Conservation (phyloP, 1,284 basidiomycete genomes). For the Tilletia indica region DNA sequence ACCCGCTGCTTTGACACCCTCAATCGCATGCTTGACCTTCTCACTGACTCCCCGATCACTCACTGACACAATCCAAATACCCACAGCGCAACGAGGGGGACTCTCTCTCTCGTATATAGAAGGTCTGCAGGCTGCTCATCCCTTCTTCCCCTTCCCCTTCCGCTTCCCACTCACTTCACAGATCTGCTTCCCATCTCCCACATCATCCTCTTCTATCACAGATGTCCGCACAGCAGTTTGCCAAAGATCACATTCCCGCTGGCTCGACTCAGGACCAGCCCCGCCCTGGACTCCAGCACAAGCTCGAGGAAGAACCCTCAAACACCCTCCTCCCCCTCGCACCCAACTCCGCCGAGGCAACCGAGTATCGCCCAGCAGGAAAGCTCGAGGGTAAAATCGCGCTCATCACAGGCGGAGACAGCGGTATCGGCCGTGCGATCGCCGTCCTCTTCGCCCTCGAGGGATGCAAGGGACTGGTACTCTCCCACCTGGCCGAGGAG, state of each 20-base stretch:
- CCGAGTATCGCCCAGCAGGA: constrained; percentile 61
- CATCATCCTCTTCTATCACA: not conserved
- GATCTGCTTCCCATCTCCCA: too few species aligned
- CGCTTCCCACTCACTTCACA: not conserved
- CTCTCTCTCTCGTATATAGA: too few species aligned
- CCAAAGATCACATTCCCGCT: not conserved
- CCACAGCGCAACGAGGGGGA: too few species aligned
- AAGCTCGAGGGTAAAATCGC: constrained; percentile 66
- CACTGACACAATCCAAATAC: too few species aligned
- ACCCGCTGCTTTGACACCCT: too few species aligned
- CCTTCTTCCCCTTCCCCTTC: not conserved
- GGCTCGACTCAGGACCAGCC: constrained; percentile 2
- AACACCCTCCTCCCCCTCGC: constrained; percentile 8
- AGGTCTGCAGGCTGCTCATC: too few species aligned
- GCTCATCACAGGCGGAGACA: constrained; percentile 64
- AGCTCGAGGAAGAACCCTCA: not conserved
- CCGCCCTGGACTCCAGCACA: not conserved
- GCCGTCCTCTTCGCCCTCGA: constrained; percentile 68
- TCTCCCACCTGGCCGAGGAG: constrained; percentile 67
- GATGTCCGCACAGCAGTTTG: constrained; percentile 12
- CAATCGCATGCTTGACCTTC: too few species aligned
- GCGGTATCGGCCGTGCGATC: constrained; percentile 66
- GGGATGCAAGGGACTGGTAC: constrained; percentile 65
- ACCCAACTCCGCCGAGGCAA: not conserved
- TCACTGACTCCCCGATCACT: too few species aligned